A percentile compares a stretch with the other conserved stretches of the same genome.
Conservation (phyloP, 306 rosid species). For the Trifolium repens region DNA sequence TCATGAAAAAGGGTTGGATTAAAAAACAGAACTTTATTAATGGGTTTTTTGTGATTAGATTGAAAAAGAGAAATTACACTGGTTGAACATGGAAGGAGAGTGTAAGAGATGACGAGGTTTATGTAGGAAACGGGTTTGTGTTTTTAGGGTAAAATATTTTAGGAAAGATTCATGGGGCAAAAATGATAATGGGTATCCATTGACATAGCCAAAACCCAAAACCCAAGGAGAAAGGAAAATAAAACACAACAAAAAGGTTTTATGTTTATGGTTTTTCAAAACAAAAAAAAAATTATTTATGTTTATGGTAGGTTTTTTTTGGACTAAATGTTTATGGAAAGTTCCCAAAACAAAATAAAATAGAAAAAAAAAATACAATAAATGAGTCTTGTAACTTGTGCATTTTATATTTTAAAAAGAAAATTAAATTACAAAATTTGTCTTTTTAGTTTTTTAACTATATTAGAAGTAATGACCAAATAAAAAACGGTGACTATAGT, state of each 20-base stretch:
- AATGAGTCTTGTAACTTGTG: too few relatives aligned
- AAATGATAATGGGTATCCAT: constrained; percentile 31
- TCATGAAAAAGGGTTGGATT: constrained; percentile 50
- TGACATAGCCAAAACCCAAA: constrained; percentile 26
- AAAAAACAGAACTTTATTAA: constrained; percentile 43
- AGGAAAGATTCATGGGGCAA: constrained; percentile 33
- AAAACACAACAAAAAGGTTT: constrained; percentile 12
- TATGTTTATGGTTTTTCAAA: background rate
- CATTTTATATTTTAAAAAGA: too few relatives aligned
- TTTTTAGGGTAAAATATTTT: constrained; percentile 53
- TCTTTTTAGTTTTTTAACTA: too few relatives aligned
- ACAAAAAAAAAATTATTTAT: constrained; percentile 5
- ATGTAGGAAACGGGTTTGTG: constrained; percentile 59
- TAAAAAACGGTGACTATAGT: too few relatives aligned
- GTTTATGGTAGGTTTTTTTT: background rate
- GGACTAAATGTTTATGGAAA: background rate
- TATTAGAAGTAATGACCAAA: too few relatives aligned
- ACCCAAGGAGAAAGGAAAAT: constrained; percentile 31
- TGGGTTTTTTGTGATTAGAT: constrained; percentile 24
- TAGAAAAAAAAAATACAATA: too few relatives aligned
- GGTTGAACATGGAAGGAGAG: constrained; percentile 30
- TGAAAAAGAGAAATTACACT: constrained; percentile 42
- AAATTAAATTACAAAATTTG: too few relatives aligned
- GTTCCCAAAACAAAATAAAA: background rate
- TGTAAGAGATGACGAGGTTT: constrained; percentile 50